Evolutionary conservation across 2,329 filamentous ascomycete species (phyloP).

Genomic region (Daldinia sp.): DNA sequence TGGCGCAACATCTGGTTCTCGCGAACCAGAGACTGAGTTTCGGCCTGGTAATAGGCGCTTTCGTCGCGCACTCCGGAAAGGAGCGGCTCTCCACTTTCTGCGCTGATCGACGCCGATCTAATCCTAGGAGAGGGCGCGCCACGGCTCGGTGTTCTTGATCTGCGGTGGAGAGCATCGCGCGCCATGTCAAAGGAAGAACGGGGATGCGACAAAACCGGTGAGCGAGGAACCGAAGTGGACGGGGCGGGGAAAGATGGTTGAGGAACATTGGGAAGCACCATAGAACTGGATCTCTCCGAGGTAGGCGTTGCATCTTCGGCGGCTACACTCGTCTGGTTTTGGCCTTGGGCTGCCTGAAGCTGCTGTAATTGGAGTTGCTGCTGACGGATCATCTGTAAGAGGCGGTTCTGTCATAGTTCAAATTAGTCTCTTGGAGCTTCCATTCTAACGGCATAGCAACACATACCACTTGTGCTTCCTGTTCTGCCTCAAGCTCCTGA

Average conservation of each 20-base stretch:
- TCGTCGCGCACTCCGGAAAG: constrained; percentile 76
- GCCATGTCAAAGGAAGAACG: constrained; percentile 71
- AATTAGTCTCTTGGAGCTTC: constrained; percentile 16
- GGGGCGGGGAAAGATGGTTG: constrained; percentile 53
- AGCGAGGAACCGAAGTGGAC: constrained; percentile 63
- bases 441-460: not conserved
- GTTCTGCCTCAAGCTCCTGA: constrained; percentile 82
- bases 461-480: constrained; percentile 80
- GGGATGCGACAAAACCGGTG: constrained; percentile 62
- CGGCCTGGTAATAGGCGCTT: constrained; percentile 83
- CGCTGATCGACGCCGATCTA: constrained; percentile 68
- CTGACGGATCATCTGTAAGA: constrained; percentile 80
- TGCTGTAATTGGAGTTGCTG: constrained; percentile 78
- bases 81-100: constrained; percentile 69
- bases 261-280: constrained; percentile 52
- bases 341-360: constrained; percentile 62
- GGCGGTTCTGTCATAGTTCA: constrained; percentile 69
- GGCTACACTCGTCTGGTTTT: constrained; percentile 58
- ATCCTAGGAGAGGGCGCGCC: constrained; percentile 67
- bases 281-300: constrained; percentile 59
- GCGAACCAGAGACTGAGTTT: constrained; percentile 80
- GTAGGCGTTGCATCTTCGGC: constrained; percentile 64
- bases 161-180: constrained; percentile 66
- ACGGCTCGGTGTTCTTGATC: constrained; percentile 70
- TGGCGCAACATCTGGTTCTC: constrained; percentile 87